Conservation (phyloP, 2,329 filamentous ascomycete genomes). For the Fusarium staphyleae region DNA sequence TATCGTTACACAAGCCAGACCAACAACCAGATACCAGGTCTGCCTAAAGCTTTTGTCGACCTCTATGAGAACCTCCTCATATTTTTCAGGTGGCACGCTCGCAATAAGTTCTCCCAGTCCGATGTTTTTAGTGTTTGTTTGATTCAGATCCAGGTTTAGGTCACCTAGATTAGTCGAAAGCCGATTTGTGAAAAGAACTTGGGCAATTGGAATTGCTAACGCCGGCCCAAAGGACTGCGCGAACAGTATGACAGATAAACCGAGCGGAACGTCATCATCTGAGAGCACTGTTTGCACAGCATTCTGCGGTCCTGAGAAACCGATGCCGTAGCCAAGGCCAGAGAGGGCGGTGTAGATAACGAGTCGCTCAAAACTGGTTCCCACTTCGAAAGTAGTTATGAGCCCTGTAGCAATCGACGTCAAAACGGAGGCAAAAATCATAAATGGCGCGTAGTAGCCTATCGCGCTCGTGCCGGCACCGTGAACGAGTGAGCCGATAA, state of each 20-base stretch:
- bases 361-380: conserved; percentile 7
- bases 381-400: conserved; percentile 11
- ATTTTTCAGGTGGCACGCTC: background rate
- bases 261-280: conserved; percentile 20
- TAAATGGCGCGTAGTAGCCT: conserved; percentile 24
- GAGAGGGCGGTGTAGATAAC: conserved; percentile 14
- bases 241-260: conserved; percentile 34
- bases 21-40: conserved; percentile 20
- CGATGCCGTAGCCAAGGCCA: conserved; percentile 18
- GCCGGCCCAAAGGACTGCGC: conserved; percentile 33
- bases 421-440: conserved; percentile 14
- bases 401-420: conserved; percentile 16
- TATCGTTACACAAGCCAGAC: conserved; percentile 12
- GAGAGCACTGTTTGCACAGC: conserved; percentile 16
- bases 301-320: conserved; percentile 18
- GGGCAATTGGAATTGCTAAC: conserved; percentile 22
- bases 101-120: conserved; percentile 4
- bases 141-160: background rate
- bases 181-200: conserved; percentile 29
- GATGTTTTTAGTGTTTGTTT: background rate
- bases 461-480: conserved; percentile 14
- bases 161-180: conserved; percentile 12
- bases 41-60: conserved; percentile 10
- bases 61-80: background rate
- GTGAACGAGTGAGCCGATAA: conserved; percentile 13